Percentiles rank a stretch among this genome's conserved stretches.
Conservation (phyloP, 108 stramenopile species). For the Nitzschia inconspicua region DNA sequence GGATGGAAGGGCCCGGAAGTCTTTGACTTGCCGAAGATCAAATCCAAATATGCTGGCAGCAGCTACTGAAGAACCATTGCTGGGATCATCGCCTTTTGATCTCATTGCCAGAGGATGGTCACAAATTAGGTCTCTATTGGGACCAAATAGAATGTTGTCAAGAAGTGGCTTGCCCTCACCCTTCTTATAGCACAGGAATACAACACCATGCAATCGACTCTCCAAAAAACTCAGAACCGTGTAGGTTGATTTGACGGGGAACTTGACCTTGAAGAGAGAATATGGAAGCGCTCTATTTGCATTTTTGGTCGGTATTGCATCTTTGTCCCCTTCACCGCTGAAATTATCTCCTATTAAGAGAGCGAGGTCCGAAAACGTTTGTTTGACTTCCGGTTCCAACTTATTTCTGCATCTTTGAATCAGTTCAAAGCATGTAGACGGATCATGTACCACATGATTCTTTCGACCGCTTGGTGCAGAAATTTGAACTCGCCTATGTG, state of each 20-base stretch:
- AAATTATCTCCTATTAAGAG: constrained; percentile 60
- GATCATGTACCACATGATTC: background rate
- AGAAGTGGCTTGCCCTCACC: constrained; percentile 71
- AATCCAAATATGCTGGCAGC: constrained; percentile 70
- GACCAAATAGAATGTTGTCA: constrained; percentile 74
- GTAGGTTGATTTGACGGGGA: constrained; percentile 70
- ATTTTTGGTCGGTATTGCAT: constrained; percentile 23
- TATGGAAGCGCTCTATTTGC: constrained; percentile 43
- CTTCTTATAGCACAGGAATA: constrained; percentile 65
- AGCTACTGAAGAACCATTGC: constrained; percentile 20
- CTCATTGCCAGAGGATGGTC: constrained; percentile 74
- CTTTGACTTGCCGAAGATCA: constrained; percentile 75
- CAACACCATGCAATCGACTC: constrained; percentile 68
- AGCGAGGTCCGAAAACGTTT: constrained; percentile 50
- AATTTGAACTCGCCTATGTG: constrained; percentile 55
- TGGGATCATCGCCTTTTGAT: constrained; percentile 44
- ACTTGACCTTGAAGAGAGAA: constrained; percentile 61
- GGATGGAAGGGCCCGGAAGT: constrained; percentile 58
- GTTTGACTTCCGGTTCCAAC: constrained; percentile 41
- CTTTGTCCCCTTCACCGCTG: constrained; percentile 40
- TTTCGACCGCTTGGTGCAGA: constrained; percentile 41
- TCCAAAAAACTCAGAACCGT: constrained; percentile 81
- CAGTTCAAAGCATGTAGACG: constrained; percentile 53
- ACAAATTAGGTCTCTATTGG: constrained; percentile 49
- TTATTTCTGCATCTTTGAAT: constrained; percentile 53